Percentiles rank a stretch among this genome's conserved stretches.
phyloP scores from a whole-genome alignment of 768 basidiomycete species.

The Gymnopilus dilepis region DNA sequence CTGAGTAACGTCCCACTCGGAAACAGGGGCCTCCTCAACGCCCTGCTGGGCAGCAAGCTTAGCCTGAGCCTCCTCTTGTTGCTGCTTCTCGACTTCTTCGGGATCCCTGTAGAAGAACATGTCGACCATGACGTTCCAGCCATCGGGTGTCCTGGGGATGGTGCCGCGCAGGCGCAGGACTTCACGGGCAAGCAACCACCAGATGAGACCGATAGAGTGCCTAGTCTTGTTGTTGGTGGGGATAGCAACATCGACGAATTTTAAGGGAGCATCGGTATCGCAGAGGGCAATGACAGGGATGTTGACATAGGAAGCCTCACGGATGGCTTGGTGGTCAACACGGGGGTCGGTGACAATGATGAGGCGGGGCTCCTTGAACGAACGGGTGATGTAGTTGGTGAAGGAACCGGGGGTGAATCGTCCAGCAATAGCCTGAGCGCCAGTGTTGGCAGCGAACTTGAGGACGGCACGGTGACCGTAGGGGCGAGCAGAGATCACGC shows the following conservation, averaged over 20 bases:
- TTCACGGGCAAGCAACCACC: conserved; percentile 98
- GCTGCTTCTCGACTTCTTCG: conserved; percentile 98
- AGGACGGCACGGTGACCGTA: conserved; percentile 99
- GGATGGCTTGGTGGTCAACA: conserved; percentile 99
- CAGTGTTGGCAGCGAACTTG: conserved; percentile 98
- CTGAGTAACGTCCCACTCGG: conserved; percentile 77
- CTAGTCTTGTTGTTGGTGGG: conserved; percentile 99
- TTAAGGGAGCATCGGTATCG: conserved; percentile 97
- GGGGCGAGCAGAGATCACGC: conserved; percentile 96
- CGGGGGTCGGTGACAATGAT: conserved; percentile 99
- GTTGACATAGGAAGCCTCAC: conserved; percentile 99
- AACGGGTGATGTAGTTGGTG: conserved; percentile 99
- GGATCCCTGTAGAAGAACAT: conserved; percentile 99
- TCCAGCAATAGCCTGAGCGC: conserved; percentile 98
- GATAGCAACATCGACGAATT: conserved; percentile 98
- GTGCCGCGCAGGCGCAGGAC: conserved; percentile 95
- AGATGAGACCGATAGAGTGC: conserved; percentile 95
- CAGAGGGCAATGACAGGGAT: conserved; percentile 99
- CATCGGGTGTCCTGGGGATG: conserved; percentile 87
- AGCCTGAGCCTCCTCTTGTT: conserved; percentile 89
- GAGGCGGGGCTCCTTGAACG: conserved; percentile 99
- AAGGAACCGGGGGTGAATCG: conserved; percentile 99
- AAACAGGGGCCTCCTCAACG: conserved; percentile 50
- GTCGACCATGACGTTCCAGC: conserved; percentile 99
- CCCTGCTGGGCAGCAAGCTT: conserved; percentile 71